These are phyloP conservation scores for Chaetomium sp. DNA, from an alignment of 2,329 filamentous ascomycete genomes.

Conservation along the genomic window DNA sequence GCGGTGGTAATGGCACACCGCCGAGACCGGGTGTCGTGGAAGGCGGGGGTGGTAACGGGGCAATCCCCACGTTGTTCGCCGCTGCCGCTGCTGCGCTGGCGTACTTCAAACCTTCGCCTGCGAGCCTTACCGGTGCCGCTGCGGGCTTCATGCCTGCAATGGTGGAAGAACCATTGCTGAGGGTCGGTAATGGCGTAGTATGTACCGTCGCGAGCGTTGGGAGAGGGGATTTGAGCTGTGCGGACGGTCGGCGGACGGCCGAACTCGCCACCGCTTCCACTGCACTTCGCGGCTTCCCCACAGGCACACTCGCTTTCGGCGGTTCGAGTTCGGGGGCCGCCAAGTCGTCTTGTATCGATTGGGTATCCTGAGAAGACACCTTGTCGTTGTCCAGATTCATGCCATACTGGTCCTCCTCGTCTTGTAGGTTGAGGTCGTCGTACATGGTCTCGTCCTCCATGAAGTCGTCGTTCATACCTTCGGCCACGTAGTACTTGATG, in stretches of 20 bases:
- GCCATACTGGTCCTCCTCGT: conserved; percentile 84
- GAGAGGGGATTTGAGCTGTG: conserved; percentile 87
- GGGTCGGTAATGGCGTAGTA: conserved; percentile 57
- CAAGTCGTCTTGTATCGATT: conserved; percentile 79
- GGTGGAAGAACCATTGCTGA: conserved; percentile 44
- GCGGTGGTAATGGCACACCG: conserved; percentile 44
- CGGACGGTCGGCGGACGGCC: conserved; percentile 65
- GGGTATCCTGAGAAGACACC: conserved; percentile 89
- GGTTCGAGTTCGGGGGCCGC: conserved; percentile 47
- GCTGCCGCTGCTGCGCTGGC: conserved; percentile 92
- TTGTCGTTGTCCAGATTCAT: conserved; percentile 75
- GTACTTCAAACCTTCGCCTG: conserved; percentile 90
- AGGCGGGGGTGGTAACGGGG: conserved; percentile 85
- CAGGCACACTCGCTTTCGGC: conserved; percentile 34
- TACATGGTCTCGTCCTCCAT: conserved; percentile 93
- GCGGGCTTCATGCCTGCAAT: conserved; percentile 83
- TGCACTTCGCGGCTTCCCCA: conserved; percentile 48
- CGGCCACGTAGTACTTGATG: conserved; percentile 92
- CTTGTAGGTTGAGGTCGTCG: conserved; percentile 85
- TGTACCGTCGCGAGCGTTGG: conserved; percentile 90
- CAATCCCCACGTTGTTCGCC: conserved; percentile 86
- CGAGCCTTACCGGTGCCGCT: conserved; percentile 72
- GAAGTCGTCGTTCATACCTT: conserved; percentile 82
- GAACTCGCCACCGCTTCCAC: conserved; percentile 51
- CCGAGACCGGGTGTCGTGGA: conserved; percentile 42